Evolutionary conservation across 768 basidiomycete species (phyloP).

Genomic region (Lactarius trivialis): DNA sequence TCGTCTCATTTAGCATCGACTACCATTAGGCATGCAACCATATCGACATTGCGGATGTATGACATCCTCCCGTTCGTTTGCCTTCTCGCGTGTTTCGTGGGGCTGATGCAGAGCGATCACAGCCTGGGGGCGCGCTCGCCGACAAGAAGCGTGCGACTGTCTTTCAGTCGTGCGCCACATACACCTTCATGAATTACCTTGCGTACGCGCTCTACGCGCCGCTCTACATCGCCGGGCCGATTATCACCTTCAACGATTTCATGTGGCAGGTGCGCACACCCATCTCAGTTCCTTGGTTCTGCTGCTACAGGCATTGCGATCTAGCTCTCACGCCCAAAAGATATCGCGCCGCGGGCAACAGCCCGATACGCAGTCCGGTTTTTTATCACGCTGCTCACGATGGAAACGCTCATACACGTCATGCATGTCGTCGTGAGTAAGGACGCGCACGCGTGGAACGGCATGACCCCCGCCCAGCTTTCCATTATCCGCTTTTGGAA

Average conservation of each 20-base stretch:
- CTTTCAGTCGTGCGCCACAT: constrained; percentile 50
- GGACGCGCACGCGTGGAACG: constrained; percentile 75
- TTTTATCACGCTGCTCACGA: constrained; percentile 61
- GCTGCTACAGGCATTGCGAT: neutral
- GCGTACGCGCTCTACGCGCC: constrained; percentile 90
- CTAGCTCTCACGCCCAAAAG: constrained; percentile 56
- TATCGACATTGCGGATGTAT: constrained; percentile 38
- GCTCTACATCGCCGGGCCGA: constrained; percentile 92
- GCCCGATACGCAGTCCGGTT: constrained; percentile 67
- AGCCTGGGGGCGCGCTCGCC: constrained; percentile 31
- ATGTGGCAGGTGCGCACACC: constrained; percentile 67
- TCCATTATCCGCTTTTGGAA: constrained; percentile 98
- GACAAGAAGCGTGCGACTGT: constrained; percentile 57
- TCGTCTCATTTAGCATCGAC: constrained; percentile 92
- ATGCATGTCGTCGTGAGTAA: constrained; percentile 99
- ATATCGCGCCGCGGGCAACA: constrained; percentile 36
- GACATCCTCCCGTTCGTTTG: neutral
- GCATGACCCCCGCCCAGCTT: constrained; percentile 70
- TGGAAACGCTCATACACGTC: constrained; percentile 88
- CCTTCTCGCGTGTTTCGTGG: constrained; percentile 21
- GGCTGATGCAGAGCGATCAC: neutral
- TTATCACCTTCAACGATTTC: constrained; percentile 94
- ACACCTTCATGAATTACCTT: constrained; percentile 67
- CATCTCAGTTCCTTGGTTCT: neutral
- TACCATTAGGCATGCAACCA: constrained; percentile 72